Percentiles rank a stretch among this genome's conserved stretches.
Conservation (phyloP, 2,329 filamentous ascomycete genomes). For the Grosmannia serpens region DNA sequence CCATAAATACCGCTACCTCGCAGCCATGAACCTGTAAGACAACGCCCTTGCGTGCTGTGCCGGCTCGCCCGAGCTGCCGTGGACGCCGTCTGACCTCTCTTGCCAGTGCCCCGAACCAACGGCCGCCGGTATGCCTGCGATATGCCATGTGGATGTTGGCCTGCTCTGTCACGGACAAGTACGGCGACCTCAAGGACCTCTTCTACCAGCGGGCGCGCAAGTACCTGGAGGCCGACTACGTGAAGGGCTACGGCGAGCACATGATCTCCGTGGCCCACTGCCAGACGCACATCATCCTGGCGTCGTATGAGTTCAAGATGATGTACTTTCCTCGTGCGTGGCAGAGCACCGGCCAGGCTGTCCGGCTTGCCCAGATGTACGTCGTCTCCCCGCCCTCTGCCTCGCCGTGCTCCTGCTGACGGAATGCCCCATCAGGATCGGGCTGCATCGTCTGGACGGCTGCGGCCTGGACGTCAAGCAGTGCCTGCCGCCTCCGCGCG, state of each 20-base stretch:
- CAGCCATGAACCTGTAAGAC: slow-evolving; percentile 67
- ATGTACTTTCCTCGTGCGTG: slow-evolving; percentile 96
- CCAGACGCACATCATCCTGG: slow-evolving; percentile 71
- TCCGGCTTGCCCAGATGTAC: slow-evolving; percentile 75
- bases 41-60: background rate
- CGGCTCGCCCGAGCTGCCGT: slow-evolving; percentile 1
- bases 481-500: slow-evolving; percentile 70
- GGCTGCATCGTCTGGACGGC: slow-evolving; percentile 77
- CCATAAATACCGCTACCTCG: slow-evolving; percentile 75
- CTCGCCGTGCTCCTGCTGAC: background rate
- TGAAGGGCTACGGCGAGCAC: slow-evolving; percentile 83
- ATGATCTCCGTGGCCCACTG: slow-evolving; percentile 79
- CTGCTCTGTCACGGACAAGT: slow-evolving; percentile 77
- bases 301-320: slow-evolving; percentile 87
- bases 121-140: slow-evolving; percentile 76
- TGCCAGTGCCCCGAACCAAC: slow-evolving; percentile 59
- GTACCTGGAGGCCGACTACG: slow-evolving; percentile 79
- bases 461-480: slow-evolving; percentile 82
- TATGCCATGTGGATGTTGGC: slow-evolving; percentile 96
- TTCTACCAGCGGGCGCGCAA: slow-evolving; percentile 87
- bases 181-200: slow-evolving; percentile 64
- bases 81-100: background rate
- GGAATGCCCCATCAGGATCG: slow-evolving; percentile 53
- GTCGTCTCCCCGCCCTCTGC: slow-evolving; percentile 14
- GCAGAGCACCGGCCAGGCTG: slow-evolving; percentile 76